Evolutionary conservation across 148 eudicot species (phyloP), one percentile per base, ranked within the genome.

Genomic region (Nyssa sinensis): DNA sequence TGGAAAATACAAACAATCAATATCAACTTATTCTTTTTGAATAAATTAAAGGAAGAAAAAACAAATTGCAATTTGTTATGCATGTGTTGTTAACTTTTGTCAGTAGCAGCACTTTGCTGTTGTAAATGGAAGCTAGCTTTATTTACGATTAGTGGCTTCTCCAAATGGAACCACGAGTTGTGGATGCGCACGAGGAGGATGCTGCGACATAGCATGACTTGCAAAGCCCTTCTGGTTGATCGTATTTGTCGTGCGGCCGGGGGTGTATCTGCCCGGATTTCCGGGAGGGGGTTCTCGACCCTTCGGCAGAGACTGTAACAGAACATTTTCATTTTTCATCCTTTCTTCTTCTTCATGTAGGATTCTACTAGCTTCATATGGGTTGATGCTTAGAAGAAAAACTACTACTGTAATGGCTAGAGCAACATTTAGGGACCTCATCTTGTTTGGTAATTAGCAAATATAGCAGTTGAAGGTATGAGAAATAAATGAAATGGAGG

Each of bases 321-420:
- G 35, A 64, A 64, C 39, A 64, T 64, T 7, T 64, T 25, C 35
- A 1, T 23, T 64, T 21, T 64, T 64, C 37, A 64, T 64, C 68
- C 68, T 1, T 64, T 66, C 49, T 66, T 66, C 49, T 12, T 66
- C 49, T 34, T 25, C 69, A 66, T 35, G 28, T 37, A 66, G 23
- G n/a, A 34, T n/a, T 25, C 49, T 67, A 51, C 55, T 37, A n/a
- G 71, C 71, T 67, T 14, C 71, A 67, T 9, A 37, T 24, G 55
- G 30, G 24, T 16, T 23, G 14, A n/a, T 37, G 51, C 21, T 67
- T n/a, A 67, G 0, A 7, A 67, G 51, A 9, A 67, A 44, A 9
- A 67, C 29, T 3, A 25, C n/a, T 67, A 57, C 57, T 35, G 11
- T 67, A 23, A 67, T 67, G 51, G 33, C 71, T 41, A 19, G 16